phyloP scores from a whole-genome alignment of 805 yeast genomes.

The Yamadazyma sp. region DNA sequence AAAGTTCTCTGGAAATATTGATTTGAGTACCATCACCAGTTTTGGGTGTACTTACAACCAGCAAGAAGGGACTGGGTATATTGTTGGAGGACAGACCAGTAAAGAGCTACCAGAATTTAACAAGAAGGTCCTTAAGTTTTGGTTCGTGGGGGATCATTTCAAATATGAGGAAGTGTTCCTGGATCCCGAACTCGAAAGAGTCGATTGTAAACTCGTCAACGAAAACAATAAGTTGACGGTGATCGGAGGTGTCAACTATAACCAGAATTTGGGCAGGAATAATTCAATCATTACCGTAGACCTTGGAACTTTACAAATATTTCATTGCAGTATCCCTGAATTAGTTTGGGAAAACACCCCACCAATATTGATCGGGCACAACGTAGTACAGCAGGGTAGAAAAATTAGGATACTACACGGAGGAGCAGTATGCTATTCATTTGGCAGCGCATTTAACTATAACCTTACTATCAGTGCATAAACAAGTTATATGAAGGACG shows the following conservation, averaged over 20 bases:
- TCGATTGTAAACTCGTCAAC: slow-evolving; percentile 18
- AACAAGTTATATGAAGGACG: too few species aligned
- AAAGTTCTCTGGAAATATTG: slow-evolving; percentile 15
- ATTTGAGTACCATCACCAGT: slow-evolving; percentile 29
- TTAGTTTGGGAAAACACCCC: slow-evolving; percentile 43
- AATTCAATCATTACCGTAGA: slow-evolving; percentile 9
- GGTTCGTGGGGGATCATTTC: slow-evolving; percentile 19
- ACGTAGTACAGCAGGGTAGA: slow-evolving; percentile 26
- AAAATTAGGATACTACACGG: slow-evolving; percentile 38
- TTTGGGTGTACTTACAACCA: slow-evolving; percentile 35
- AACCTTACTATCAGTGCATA: slow-evolving; percentile 8
- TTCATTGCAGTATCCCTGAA: slow-evolving; percentile 9
- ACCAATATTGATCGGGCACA: slow-evolving; percentile 56
- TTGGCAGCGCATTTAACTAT: slow-evolving; percentile 51
- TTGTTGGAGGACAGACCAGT: slow-evolving; percentile 49
- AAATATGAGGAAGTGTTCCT: slow-evolving; percentile 18
- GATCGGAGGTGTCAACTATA: slow-evolving; percentile 21
- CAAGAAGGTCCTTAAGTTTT: slow-evolving; percentile 35
- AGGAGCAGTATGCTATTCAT: slow-evolving; percentile 82
- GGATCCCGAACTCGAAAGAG: slow-evolving; percentile 36
- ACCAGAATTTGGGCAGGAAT: slow-evolving; percentile 13
- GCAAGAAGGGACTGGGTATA: slow-evolving; percentile 29
- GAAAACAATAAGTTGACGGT: slow-evolving; percentile 39
- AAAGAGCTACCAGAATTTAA: slow-evolving; percentile 29
- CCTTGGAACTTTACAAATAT: not conserved